Percentiles rank a stretch among this genome's conserved stretches.
Conservation (phyloP, 2,329 filamentous ascomycete species). For the Neobulgaria alba region DNA sequence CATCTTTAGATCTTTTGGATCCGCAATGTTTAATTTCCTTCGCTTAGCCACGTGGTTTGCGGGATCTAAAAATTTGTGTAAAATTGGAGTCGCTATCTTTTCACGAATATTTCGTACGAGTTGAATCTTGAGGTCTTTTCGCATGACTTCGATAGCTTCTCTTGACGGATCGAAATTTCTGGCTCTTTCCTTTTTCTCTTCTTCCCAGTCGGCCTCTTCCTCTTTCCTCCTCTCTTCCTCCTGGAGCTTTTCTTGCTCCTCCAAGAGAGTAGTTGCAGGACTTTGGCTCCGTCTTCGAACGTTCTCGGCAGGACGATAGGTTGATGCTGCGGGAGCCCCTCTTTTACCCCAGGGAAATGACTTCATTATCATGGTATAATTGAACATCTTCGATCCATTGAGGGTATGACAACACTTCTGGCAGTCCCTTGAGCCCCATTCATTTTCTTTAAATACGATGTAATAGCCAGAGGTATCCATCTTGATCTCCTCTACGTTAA, state of each 20-base stretch:
- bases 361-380: conserved; percentile 87
- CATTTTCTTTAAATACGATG: conserved; percentile 76
- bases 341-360: conserved; percentile 41
- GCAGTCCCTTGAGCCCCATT: conserved; percentile 68
- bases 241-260: conserved; percentile 53
- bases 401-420: conserved; percentile 71
- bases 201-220: conserved; percentile 73
- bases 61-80: conserved; percentile 78
- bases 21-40: conserved; percentile 67
- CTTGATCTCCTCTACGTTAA: conserved; percentile 71
- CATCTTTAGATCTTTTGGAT: conserved; percentile 52
- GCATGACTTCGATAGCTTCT: conserved; percentile 72
- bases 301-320: conserved; percentile 4
- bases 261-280: conserved; percentile 33
- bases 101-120: conserved; percentile 82
- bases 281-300: conserved; percentile 32
- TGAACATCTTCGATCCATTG: conserved; percentile 80
- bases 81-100: conserved; percentile 70
- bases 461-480: conserved; percentile 85
- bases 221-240: conserved; percentile 59
- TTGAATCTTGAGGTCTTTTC: conserved; percentile 76
- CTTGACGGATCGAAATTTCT: conserved; percentile 83
- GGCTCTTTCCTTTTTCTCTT: conserved; percentile 81
- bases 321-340: conserved; percentile 10
- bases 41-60: conserved; percentile 72